phyloP scores from a whole-genome alignment of 257 asterid species.

The Solanum peruvianum region DNA sequence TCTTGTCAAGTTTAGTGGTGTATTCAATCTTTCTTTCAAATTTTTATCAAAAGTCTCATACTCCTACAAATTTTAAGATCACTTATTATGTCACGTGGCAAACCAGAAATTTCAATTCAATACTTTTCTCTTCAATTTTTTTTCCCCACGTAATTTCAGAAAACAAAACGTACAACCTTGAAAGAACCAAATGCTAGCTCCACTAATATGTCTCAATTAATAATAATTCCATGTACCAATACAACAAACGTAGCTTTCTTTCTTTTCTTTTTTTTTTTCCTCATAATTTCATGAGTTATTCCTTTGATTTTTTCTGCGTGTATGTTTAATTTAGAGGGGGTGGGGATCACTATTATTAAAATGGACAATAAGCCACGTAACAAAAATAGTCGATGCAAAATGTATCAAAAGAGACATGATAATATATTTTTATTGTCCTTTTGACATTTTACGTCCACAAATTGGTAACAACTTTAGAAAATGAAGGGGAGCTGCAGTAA shows the following conservation, averaged over 20 bases:
- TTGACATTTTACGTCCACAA: neutral
- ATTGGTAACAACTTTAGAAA: neutral
- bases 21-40: too few species aligned
- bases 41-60: too few species aligned
- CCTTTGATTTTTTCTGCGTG: neutral
- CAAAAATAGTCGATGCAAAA: neutral
- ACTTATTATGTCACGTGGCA: too few species aligned
- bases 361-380: neutral
- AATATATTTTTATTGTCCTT: neutral
- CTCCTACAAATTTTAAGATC: too few species aligned
- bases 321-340: too few species aligned
- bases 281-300: neutral
- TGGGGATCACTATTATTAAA: neutral
- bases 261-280: neutral
- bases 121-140: neutral
- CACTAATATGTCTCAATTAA: neutral
- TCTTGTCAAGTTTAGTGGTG: fast-evolving
- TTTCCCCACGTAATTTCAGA: neutral
- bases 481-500: neutral
- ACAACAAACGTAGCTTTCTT: neutral
- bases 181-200: neutral
- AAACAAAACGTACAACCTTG: neutral
- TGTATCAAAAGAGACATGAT: neutral
- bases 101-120: too few species aligned
- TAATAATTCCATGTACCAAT: neutral